Conservation (phyloP, 75 land plant genomes). For the Cunninghamia lanceolata region DNA sequence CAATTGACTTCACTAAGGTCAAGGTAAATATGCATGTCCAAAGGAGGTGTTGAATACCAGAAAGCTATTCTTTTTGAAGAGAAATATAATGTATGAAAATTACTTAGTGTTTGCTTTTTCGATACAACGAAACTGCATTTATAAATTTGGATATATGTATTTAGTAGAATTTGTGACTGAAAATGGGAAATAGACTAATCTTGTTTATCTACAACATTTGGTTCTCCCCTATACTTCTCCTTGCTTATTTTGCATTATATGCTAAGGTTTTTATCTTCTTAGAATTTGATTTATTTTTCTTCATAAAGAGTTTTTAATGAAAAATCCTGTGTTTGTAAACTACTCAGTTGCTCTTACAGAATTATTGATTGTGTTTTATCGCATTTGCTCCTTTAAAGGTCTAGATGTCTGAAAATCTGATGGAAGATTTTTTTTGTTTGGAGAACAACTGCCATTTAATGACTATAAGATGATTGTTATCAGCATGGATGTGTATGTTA, state of each 20-base stretch:
- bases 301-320: too few relatives aligned
- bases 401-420: not conserved
- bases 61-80: not conserved
- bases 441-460: not conserved
- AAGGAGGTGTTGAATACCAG: not conserved
- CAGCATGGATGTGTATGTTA: not conserved
- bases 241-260: too few relatives aligned
- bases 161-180: not conserved
- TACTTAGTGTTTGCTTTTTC: not conserved
- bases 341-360: too few relatives aligned
- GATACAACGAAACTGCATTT: not conserved
- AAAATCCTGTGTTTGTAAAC: too few relatives aligned
- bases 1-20: slow-evolving; percentile 59
- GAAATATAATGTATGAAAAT: not conserved
- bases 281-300: too few relatives aligned
- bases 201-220: too few relatives aligned
- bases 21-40: slow-evolving; percentile 46
- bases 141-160: not conserved
- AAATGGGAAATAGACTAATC: too few relatives aligned
- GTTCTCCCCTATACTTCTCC: not conserved
- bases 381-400: too few relatives aligned
- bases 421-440: not conserved
- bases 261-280: too few relatives aligned
- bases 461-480: not conserved
- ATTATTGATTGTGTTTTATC: too few relatives aligned